Base-by-base conservation (phyloP, 345 rosid species). In the Lepidium didymum region DNA sequence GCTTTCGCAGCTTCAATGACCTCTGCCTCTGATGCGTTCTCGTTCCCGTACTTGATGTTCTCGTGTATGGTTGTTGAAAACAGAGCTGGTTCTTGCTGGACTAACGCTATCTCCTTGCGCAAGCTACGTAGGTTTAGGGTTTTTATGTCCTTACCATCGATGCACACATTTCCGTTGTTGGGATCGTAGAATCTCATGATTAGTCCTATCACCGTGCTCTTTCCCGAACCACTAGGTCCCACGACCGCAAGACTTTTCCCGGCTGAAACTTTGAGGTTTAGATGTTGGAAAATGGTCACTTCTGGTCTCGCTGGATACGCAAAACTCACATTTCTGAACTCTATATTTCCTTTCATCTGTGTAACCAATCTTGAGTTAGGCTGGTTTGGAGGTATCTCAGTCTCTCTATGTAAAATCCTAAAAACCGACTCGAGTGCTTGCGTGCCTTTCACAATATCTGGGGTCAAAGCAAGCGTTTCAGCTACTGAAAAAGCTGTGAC, bases 361-460 rank as follows among this genome's bases (percentile, higher is more conserved):
- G 57, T 46, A n/a, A 84, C 81, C 21, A 69, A 10, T 53, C 47
- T 82, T 1, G 91, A 81, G 55, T 72, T 43, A 5, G 81, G 75
- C 59, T 74, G 70, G 18, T 83, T 44, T 4, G 91, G 80, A 36
- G 80, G 59, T 34, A 89, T 86, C 4, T 76, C 81, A 0, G 91
- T 82, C 56, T 70, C 78, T 64, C 90, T 78, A 69, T 81, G 65
- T 36, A 92, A 82, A 62, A 90, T 81, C 10, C 84, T 62, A 47
- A 90, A 89, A 68, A 92, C 93, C 0, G 96, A 82, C 18, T 74
- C 80, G 1, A 92, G 85, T 27, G 93, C 96, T 60, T 85, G 93
- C 10, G 91, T 77, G 12, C 98, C 96, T 84, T 90, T 92, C 29
- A 87, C 87, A 43, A 90, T 82, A 68, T 92, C 93, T 15, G 98